Base-by-base conservation (phyloP, 805 yeast genomes). In the Lachancea dasiensis region DNA sequence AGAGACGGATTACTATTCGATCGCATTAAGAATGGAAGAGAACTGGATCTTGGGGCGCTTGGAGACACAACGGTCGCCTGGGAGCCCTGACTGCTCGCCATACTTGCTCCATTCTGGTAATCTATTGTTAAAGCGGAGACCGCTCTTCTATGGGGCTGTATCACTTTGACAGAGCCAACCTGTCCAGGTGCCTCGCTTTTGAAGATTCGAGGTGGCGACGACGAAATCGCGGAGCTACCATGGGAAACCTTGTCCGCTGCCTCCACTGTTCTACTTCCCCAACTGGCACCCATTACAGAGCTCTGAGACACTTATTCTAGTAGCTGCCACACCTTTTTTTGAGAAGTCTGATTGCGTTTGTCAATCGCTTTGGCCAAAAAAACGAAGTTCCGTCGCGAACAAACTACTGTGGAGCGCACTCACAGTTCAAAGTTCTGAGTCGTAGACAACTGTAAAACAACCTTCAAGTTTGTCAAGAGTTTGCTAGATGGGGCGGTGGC, bases 1-100 rank as follows among this genome's bases (percentile, higher is more conserved):
- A 48, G 38, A 11, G 44, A 42, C 5, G 52, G 51, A 7, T 28
- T 23, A 22, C 42, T 42, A 23, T 34, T 38, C 14, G 45, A 38
- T 13, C 38, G 38, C 30, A 31, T 31, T 31, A 37, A 18, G 17
- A 37, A 37, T 19, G 36, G 36, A 32, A 29, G n/a, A n/a, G n/a
- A n/a, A n/a, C n/a, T n/a, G n/a, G n/a, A n/a, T n/a, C n/a, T 34
- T 8, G n/a, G 31, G 6, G 37, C 17, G 25, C 7, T 15, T 11
- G 37, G 20, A 10, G 32, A 29, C 4, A 14, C 14, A 13, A 29
- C 22, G 17, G 22, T 13, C 5, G 10, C n/a, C n/a, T n/a, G n/a
- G n/a, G n/a, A n/a, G n/a, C n/a, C n/a, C n/a, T n/a, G n/a, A n/a
- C n/a, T n/a, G n/a, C n/a, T n/a, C n/a, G n/a, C n/a, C n/a, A n/a